A percentile compares a stretch with the other conserved stretches of the same genome.
phyloP scores from a whole-genome alignment of 306 rosid genomes.

The Rubus idaeus region DNA sequence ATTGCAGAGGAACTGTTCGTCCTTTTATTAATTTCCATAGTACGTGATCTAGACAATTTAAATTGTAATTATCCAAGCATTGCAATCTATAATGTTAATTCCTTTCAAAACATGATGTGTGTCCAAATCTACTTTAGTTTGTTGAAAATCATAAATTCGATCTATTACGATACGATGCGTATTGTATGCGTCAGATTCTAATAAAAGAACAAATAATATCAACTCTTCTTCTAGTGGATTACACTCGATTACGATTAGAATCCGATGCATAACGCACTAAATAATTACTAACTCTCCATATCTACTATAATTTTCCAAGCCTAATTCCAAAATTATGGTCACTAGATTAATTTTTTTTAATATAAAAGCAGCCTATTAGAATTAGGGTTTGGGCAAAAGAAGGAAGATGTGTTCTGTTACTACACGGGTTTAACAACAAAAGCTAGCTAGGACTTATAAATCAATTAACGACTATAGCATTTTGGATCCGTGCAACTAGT shows the following conservation, averaged over 20 bases:
- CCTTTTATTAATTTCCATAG: not conserved
- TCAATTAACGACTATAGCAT: not conserved
- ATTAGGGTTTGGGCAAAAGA: conserved; percentile 4
- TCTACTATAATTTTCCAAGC: not conserved
- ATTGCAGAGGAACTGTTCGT: conserved; percentile 13
- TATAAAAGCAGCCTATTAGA: not conserved
- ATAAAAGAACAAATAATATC: not conserved
- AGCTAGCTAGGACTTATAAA: not conserved
- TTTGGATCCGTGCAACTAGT: not conserved
- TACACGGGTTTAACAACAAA: not conserved
- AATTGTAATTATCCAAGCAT: not conserved
- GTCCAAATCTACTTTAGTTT: not conserved
- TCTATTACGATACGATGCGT: not conserved
- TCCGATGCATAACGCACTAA: not conserved
- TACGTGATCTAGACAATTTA: not conserved
- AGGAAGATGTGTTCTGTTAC: not conserved
- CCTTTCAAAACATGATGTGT: not conserved
- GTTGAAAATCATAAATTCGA: not conserved
- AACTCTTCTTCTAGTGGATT: not conserved
- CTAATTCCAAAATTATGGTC: not conserved
- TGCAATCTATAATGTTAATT: not conserved
- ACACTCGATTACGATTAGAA: not conserved
- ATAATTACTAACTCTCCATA: not conserved
- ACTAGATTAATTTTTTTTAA: not conserved
- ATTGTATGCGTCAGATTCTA: not conserved